Evolutionary conservation across 257 asterid genomes (phyloP).

Genomic region (Jacaranda copaia): DNA sequence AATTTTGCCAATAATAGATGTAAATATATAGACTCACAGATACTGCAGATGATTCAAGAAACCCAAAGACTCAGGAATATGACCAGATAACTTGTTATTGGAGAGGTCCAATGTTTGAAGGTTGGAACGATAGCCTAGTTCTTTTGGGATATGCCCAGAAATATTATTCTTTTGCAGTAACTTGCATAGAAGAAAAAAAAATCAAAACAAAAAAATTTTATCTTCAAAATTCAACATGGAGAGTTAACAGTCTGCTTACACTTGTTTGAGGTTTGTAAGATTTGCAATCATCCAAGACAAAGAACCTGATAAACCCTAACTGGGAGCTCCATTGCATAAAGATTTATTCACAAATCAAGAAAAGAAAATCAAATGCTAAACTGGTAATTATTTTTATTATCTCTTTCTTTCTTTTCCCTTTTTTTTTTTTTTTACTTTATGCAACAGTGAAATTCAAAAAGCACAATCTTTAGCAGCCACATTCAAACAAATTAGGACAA

Average conservation of each 20-base stretch:
- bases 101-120: conserved; percentile 94
- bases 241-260: conserved; percentile 54
- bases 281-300: conserved; percentile 80
- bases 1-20: conserved; percentile 27
- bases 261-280: conserved; percentile 93
- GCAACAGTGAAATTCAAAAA: conserved; percentile 6
- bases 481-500: not conserved
- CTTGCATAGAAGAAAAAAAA: conserved; percentile 45
- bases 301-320: conserved; percentile 93
- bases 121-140: conserved; percentile 71
- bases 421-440: too few relatives aligned
- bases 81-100: conserved; percentile 70
- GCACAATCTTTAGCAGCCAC: not conserved
- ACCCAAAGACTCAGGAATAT: conserved; percentile 76
- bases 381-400: not conserved
- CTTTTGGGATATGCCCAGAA: conserved; percentile 84
- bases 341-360: conserved; percentile 14
- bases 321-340: conserved; percentile 84
- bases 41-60: conserved; percentile 71
- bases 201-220: not conserved
- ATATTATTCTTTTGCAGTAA: conserved; percentile 84
- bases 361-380: conserved; percentile 3
- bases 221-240: conserved; percentile 6
- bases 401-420: not conserved
- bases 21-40: conserved; percentile 59